These are phyloP conservation scores for Amaranthus palmeri DNA, from an alignment of 148 eudicot genomes.

Conservation along the genomic window DNA sequence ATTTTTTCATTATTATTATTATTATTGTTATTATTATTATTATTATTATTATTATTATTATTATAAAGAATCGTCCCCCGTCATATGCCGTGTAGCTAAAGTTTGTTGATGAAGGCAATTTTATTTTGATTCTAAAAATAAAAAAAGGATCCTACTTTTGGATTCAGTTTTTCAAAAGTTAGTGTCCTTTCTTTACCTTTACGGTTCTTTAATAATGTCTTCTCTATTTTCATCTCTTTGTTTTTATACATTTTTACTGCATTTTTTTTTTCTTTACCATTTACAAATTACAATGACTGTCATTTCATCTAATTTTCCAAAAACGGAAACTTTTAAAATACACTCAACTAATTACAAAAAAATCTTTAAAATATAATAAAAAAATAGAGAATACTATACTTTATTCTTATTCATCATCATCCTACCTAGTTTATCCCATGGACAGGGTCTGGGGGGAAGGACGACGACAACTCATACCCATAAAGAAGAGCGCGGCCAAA, in stretches of 20 bases:
- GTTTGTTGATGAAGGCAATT: slow-evolving; percentile 15
- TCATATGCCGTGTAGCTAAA: slow-evolving; percentile 23
- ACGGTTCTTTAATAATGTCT: slow-evolving; percentile 22
- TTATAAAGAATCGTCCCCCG: neutral
- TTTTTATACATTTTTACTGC: slow-evolving; percentile 1
- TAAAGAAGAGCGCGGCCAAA: too few species aligned
- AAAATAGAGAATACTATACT: too few species aligned
- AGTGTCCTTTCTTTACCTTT: slow-evolving; percentile 19
- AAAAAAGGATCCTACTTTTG: slow-evolving; percentile 20
- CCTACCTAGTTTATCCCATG: too few species aligned
- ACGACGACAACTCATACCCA: too few species aligned
- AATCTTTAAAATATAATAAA: too few species aligned
- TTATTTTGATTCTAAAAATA: neutral
- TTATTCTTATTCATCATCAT: too few species aligned
- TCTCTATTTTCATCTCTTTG: slow-evolving; percentile 17
- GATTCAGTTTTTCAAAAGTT: slow-evolving; percentile 29
- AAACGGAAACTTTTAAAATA: slow-evolving; percentile 1
- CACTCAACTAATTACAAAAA: too few species aligned
- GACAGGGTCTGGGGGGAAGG: too few species aligned
- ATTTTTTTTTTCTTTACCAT: neutral
- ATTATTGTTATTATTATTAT: too few species aligned
- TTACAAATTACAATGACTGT: slow-evolving; percentile 1
- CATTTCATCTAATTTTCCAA: neutral
- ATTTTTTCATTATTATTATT: too few species aligned
- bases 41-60: too few species aligned